phyloP scores from a whole-genome alignment of 202 grass and related monocot genomes.

The Digitaria exilis region DNA sequence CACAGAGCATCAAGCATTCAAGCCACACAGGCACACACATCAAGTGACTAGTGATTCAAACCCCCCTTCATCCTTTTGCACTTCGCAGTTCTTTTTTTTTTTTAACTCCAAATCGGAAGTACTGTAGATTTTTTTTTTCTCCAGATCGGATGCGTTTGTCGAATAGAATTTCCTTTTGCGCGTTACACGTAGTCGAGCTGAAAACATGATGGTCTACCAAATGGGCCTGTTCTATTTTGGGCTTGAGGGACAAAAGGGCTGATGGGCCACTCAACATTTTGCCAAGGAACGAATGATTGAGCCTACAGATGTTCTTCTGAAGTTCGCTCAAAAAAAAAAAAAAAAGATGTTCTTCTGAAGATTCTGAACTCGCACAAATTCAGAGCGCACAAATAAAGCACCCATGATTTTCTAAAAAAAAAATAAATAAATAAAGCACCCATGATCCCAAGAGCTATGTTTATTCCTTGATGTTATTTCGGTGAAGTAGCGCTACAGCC shows the following conservation, averaged over 20 bases:
- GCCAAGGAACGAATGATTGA: too few species aligned
- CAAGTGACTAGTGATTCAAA: neutral
- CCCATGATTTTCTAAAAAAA: too few species aligned
- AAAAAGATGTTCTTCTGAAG: neutral
- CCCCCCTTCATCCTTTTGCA: neutral
- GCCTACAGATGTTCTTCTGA: too few species aligned
- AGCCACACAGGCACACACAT: neutral
- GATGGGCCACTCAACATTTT: too few species aligned
- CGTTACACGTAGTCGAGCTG: too few species aligned
- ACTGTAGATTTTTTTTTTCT: neutral
- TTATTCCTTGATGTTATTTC: constrained; percentile 28
- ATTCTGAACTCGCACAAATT: neutral
- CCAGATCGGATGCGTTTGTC: neutral
- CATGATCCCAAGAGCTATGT: neutral
- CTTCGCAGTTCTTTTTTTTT: too few species aligned
- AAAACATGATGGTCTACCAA: neutral
- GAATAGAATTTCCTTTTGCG: neutral
- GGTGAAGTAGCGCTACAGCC: constrained; percentile 45
- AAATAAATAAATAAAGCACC: neutral
- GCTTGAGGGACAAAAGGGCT: too few species aligned
- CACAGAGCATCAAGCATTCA: too few species aligned
- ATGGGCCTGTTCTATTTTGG: neutral
- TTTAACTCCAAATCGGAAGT: neutral
- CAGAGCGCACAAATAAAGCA: neutral
- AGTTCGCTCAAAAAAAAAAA: too few species aligned